Evolutionary conservation across 257 asterid species (phyloP).

Genomic region (Lithospermum erythrorhizon): DNA sequence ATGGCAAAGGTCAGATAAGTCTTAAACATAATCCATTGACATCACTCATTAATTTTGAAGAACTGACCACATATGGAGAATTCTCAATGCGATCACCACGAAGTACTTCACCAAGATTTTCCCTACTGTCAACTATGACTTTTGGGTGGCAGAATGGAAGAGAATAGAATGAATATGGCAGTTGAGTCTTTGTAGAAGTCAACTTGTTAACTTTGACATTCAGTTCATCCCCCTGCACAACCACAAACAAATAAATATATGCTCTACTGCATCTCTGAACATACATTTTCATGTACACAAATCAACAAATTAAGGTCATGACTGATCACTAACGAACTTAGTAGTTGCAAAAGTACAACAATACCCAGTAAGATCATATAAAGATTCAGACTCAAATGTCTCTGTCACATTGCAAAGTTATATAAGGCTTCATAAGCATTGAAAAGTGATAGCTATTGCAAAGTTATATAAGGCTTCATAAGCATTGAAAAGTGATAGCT

Average conservation of each 20-base stretch:
- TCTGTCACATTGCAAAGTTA: too few species aligned
- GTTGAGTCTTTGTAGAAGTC: slow-evolving; percentile 69
- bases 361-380: too few species aligned
- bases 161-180: slow-evolving; percentile 61
- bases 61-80: slow-evolving; percentile 50
- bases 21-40: slow-evolving; percentile 1
- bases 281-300: neutral
- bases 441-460: too few species aligned
- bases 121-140: slow-evolving; percentile 55
- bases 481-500: too few species aligned
- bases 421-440: too few species aligned
- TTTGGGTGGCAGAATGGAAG: slow-evolving; percentile 51
- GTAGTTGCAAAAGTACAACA: too few species aligned
- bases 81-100: slow-evolving; percentile 82
- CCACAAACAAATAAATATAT: neutral
- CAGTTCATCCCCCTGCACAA: slow-evolving; percentile 47
- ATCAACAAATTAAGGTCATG: too few species aligned
- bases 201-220: slow-evolving; percentile 66
- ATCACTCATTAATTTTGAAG: slow-evolving; percentile 4
- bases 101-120: slow-evolving; percentile 73
- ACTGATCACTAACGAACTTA: too few species aligned
- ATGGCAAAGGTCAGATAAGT: slow-evolving; percentile 10
- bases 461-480: too few species aligned
- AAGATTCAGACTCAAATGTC: too few species aligned
- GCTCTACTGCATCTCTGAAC: neutral